phyloP scores from a whole-genome alignment of 208 protist species.

The Leishmania gerbilli region DNA sequence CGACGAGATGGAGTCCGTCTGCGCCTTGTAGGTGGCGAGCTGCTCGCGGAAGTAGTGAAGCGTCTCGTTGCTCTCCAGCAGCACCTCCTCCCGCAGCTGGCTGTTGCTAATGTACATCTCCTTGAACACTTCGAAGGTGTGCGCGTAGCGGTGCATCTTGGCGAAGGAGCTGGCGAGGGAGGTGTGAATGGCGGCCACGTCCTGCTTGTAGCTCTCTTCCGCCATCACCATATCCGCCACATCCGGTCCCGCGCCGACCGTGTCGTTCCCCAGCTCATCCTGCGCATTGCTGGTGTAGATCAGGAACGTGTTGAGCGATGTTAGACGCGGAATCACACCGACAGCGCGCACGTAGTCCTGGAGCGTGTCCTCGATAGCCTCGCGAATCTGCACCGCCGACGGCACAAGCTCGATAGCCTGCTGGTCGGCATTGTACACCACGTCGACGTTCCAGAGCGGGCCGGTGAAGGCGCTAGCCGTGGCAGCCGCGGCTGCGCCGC shows the following conservation, averaged over 20 bases:
- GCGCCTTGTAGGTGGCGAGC: conserved; percentile 82
- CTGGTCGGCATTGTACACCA: conserved; percentile 77
- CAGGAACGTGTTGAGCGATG: conserved; percentile 90
- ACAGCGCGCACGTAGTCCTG: conserved; percentile 92
- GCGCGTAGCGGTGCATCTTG: conserved; percentile 83
- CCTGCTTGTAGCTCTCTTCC: conserved; percentile 85
- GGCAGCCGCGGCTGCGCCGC: conserved; percentile 3
- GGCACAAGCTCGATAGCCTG: conserved; percentile 77
- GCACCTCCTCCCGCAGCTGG: conserved; percentile 57
- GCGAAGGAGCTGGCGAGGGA: conserved; percentile 70
- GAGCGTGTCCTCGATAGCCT: conserved; percentile 88
- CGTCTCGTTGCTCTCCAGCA: conserved; percentile 55
- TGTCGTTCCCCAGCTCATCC: conserved; percentile 61
- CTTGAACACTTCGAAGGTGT: conserved; percentile 80
- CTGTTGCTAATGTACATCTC: conserved; percentile 91
- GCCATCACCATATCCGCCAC: conserved; percentile 91
- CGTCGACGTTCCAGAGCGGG: conserved; percentile 76
- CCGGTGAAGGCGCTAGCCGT: conserved; percentile 43
- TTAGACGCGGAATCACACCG: conserved; percentile 78
- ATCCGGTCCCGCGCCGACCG: conserved; percentile 77
- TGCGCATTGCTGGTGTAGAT: conserved; percentile 84
- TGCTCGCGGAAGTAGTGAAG: conserved; percentile 91
- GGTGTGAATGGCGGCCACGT: conserved; percentile 72
- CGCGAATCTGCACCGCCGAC: conserved; percentile 62
- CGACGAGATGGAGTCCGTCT: conserved; percentile 85